These are phyloP conservation scores for Lichtheimia ramosa DNA, from an alignment of 371 early-diverging fungal genomes.

Conservation along the genomic window DNA sequence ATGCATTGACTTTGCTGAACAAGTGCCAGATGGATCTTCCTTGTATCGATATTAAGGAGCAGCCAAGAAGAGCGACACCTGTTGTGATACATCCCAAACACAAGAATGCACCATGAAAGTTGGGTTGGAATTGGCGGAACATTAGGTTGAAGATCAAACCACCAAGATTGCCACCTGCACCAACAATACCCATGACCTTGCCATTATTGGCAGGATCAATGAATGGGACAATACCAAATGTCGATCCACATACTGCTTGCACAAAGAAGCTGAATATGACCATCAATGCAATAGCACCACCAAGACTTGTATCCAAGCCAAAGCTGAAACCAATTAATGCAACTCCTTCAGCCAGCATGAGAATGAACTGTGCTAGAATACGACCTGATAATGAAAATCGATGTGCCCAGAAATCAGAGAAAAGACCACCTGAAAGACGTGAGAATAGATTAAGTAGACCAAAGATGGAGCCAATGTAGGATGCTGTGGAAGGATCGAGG, in stretches of 20 bases:
- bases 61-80: conserved; percentile 13
- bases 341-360: conserved; percentile 38
- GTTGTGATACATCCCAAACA: conserved; percentile 17
- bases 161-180: conserved; percentile 37
- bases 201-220: conserved; percentile 20
- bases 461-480: conserved; percentile 60
- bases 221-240: conserved; percentile 25
- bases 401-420: conserved; percentile 27
- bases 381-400: conserved; percentile 15
- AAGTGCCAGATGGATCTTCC: conserved; percentile 12
- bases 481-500: conserved; percentile 43
- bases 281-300: conserved; percentile 31
- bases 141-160: conserved; percentile 20
- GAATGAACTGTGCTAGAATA: conserved; percentile 34
- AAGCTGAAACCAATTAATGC: conserved; percentile 24
- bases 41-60: conserved; percentile 14
- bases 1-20: neutral
- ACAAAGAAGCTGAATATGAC: conserved; percentile 43
- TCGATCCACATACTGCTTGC: conserved; percentile 35
- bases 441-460: conserved; percentile 66
- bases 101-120: conserved; percentile 15
- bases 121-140: conserved; percentile 13
- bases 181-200: conserved; percentile 31
- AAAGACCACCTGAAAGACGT: conserved; percentile 57
- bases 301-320: conserved; percentile 18